phyloP scores from a whole-genome alignment of 805 yeast species.

The Candida orba region DNA sequence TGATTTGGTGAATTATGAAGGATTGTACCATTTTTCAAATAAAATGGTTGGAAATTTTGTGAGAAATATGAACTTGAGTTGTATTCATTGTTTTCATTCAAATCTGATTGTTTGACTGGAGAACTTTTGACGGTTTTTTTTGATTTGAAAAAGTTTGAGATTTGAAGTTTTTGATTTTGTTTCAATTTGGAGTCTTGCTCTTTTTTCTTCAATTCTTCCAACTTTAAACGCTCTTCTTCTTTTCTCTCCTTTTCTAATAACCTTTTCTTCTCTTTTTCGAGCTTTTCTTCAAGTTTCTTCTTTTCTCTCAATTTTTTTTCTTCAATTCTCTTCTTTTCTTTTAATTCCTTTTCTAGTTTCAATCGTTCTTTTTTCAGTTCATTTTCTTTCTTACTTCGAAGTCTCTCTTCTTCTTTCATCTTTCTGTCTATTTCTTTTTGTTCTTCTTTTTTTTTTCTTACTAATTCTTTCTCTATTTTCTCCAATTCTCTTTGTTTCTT shows the following conservation, averaged over 20 bases:
- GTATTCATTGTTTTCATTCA: neutral
- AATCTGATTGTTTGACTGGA: neutral
- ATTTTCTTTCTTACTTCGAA: slow-evolving; percentile 28
- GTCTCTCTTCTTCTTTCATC: slow-evolving; percentile 23
- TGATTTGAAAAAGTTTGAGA: slow-evolving; percentile 27
- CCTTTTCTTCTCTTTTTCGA: slow-evolving; percentile 9
- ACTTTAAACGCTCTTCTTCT: slow-evolving; percentile 24
- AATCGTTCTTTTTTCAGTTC: slow-evolving; percentile 23
- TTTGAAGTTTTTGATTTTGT: slow-evolving; percentile 23
- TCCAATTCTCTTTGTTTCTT: slow-evolving; percentile 17
- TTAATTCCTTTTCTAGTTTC: slow-evolving; percentile 18
- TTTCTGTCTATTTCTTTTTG: slow-evolving; percentile 15
- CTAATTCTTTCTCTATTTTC: slow-evolving; percentile 27
- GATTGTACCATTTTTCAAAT: slow-evolving; percentile 28
- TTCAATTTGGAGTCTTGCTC: slow-evolving; percentile 31
- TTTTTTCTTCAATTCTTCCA: slow-evolving; percentile 30
- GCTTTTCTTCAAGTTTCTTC: slow-evolving; percentile 19
- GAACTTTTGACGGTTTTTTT: slow-evolving; percentile 16
- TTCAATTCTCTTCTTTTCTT: slow-evolving; percentile 19
- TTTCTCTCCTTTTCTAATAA: slow-evolving; percentile 14
- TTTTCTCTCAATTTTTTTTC: slow-evolving; percentile 16
- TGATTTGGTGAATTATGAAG: slow-evolving; percentile 14
- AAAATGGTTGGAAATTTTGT: slow-evolving; percentile 30
- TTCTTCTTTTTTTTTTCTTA: slow-evolving; percentile 24
- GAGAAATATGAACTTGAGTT: slow-evolving; percentile 24